These are phyloP conservation scores for Senecio squalidus DNA, from an alignment of 140 eudicot genomes.

Conservation along the genomic window DNA sequence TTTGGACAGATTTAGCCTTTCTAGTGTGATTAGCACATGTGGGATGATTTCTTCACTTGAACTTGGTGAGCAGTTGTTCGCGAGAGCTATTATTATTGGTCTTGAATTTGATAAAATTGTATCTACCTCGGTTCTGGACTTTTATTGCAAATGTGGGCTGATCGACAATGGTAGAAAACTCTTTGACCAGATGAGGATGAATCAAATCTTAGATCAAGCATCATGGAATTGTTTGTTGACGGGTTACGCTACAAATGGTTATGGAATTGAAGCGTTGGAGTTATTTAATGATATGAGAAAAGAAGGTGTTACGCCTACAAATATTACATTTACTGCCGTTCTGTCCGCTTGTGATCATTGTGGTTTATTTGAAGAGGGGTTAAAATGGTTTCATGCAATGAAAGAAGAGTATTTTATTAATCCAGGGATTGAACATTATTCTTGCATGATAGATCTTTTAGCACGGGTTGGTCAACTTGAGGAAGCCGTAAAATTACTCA, in stretches of 20 bases:
- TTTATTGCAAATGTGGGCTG: slow-evolving; percentile 81
- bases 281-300: slow-evolving; percentile 55
- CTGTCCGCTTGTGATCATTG: slow-evolving; percentile 89
- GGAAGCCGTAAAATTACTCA: slow-evolving; percentile 55
- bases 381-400: slow-evolving; percentile 73
- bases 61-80: slow-evolving; percentile 81
- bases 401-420: slow-evolving; percentile 46
- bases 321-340: slow-evolving; percentile 66
- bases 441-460: slow-evolving; percentile 82
- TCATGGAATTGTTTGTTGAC: slow-evolving; percentile 85
- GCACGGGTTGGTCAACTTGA: slow-evolving; percentile 65
- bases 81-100: slow-evolving; percentile 55
- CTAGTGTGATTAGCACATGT: slow-evolving; percentile 78
- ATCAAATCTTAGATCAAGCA: slow-evolving; percentile 61
- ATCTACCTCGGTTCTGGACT: slow-evolving; percentile 63
- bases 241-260: slow-evolving; percentile 93
- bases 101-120: slow-evolving; percentile 58
- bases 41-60: slow-evolving; percentile 61
- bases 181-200: slow-evolving; percentile 51
- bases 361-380: slow-evolving; percentile 74
- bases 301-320: slow-evolving; percentile 45
- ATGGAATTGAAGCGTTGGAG: slow-evolving; percentile 60
- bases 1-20: slow-evolving; percentile 56
- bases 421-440: slow-evolving; percentile 72
- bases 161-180: slow-evolving; percentile 47